A percentile compares a stretch with the other conserved stretches of the same genome.
These are phyloP conservation scores for Dianthus caryophyllus DNA, from an alignment of 148 eudicot species.

Conservation along the genomic window DNA sequence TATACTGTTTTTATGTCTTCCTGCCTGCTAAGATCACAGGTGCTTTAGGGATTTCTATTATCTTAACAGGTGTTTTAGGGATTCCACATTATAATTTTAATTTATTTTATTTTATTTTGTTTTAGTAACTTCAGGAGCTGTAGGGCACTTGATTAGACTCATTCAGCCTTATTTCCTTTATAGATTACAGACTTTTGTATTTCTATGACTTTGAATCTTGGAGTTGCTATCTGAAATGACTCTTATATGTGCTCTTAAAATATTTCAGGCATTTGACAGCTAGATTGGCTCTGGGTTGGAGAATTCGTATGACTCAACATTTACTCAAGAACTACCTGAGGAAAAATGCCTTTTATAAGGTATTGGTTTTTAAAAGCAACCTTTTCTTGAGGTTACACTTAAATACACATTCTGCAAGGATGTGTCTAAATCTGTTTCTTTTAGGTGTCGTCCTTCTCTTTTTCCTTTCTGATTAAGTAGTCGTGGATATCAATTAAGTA, in stretches of 20 bases:
- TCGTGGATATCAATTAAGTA: too few species aligned
- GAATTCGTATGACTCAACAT: conserved; percentile 87
- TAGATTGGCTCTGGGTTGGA: conserved; percentile 87
- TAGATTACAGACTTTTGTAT: not conserved
- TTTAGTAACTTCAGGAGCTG: conserved; percentile 7
- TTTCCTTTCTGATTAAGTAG: too few species aligned
- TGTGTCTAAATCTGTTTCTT: not conserved
- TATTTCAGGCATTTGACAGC: conserved; percentile 74
- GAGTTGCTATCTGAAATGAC: conserved; percentile 6
- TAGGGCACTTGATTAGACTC: not conserved
- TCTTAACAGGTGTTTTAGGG: too few species aligned
- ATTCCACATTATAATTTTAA: not conserved
- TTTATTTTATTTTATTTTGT: not conserved
- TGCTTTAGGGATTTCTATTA: too few species aligned
- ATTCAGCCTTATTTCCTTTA: not conserved
- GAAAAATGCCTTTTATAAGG: conserved; percentile 94
- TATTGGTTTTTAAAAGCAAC: conserved; percentile 1
- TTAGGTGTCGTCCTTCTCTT: not conserved
- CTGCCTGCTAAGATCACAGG: too few species aligned
- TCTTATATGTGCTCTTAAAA: conserved; percentile 8
- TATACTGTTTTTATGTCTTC: too few species aligned
- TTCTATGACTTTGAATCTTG: conserved; percentile 11
- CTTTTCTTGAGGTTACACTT: not conserved
- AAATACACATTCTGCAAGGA: not conserved
- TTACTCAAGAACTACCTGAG: conserved; percentile 72